A percentile compares a stretch with the other conserved stretches of the same genome.
Conservation (phyloP, 129 eudicot genomes). For the Lonicera japonica region DNA sequence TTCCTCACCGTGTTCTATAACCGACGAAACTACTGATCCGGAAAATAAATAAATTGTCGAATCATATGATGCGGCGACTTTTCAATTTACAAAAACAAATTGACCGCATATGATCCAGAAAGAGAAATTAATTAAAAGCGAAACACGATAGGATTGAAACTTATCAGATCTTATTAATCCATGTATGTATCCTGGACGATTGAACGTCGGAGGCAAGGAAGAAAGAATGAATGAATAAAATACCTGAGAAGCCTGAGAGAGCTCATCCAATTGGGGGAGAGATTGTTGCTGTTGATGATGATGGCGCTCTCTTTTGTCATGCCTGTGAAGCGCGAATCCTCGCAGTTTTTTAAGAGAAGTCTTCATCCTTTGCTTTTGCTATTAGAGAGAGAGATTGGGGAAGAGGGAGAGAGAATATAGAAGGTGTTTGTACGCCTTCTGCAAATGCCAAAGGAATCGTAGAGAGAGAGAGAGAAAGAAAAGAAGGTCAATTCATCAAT, state of each 20-base stretch:
- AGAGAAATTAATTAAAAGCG: not conserved
- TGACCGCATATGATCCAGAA: not conserved
- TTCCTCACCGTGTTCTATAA: too few relatives aligned
- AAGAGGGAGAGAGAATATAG: not conserved
- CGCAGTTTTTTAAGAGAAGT: conserved; percentile 51
- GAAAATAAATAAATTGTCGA: not conserved
- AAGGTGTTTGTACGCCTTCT: too few relatives aligned
- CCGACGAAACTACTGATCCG: too few relatives aligned
- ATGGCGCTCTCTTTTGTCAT: conserved; percentile 32
- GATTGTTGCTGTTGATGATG: conserved; percentile 25
- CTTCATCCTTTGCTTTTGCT: conserved; percentile 29
- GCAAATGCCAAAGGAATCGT: not conserved
- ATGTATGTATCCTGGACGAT: not conserved
- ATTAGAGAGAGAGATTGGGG: not conserved
- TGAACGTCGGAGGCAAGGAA: too few relatives aligned
- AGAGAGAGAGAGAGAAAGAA: not conserved
- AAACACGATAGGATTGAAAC: too few relatives aligned
- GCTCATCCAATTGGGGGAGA: conserved; percentile 48
- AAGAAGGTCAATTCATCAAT: conserved; percentile 7
- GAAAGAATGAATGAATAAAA: too few relatives aligned
- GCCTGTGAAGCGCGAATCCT: conserved; percentile 29
- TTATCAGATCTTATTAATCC: too few relatives aligned
- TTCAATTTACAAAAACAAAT: not conserved
- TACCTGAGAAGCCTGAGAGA: conserved; percentile 67
- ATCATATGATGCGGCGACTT: not conserved